Evolutionary conservation across 2,329 filamentous ascomycete genomes (phyloP), one percentile per base, ranked within the genome.

Genomic region (Daldinia sp.): DNA sequence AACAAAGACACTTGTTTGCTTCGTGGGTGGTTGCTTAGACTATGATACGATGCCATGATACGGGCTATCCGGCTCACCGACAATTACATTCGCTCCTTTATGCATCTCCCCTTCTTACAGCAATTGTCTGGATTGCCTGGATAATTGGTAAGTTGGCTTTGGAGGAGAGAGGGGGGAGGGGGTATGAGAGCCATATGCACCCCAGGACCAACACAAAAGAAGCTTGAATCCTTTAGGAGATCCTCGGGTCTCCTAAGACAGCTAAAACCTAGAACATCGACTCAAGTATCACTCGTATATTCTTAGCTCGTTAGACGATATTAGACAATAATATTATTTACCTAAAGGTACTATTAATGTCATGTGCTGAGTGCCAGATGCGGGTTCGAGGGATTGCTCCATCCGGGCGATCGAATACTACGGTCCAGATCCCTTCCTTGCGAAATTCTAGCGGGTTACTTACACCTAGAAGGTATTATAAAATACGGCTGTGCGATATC

Each of bases 361-460:
- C 65, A 68, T 68, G 65, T 66, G 65, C 62, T 58, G 25, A n/a
- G 45, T 47, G 32, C 53, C 35, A 35, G 65, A 56, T 68, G 63
- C 63, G 63, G 58, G 62, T 43, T 61, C 13, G 57, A 63, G 65
- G 63, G 62, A 68, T 66, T 65, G 47, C 55, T 54, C 54, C 50
- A 55, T 61, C 58, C 63, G 34, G 11, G 53, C 41, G 48, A 55
- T 50, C 48, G 32, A 52, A 58, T 57, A 39, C 58, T 37, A 53
- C 60, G 61, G 61, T 57, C 58, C 58, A 47, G 55, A 56, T 55
- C 41, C 45, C 23, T 59, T 60, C 55, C 41, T 60, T 58, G 37
- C 41, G 35, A 23, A 32, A 64, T 62, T 59, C 55, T 61, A 39
- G 54, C 57, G 57, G 59, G 32, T 55, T 66, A 35, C 59, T 54